Conservation (phyloP, 2,329 filamentous ascomycete species). For the Fusarium goolgardi region DNA sequence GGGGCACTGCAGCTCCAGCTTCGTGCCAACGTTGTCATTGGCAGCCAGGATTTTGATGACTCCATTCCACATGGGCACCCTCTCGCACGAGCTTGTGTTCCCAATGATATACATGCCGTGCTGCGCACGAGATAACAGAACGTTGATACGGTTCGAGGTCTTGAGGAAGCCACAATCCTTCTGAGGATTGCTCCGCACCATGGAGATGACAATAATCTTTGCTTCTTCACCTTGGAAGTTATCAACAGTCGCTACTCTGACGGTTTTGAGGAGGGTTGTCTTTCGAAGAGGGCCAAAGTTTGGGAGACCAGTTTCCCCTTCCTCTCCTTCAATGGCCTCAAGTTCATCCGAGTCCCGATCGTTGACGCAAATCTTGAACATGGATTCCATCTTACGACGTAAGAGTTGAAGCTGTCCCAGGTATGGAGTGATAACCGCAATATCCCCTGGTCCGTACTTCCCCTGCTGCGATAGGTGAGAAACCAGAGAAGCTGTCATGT, state of each 20-base stretch:
- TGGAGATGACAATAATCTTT: not conserved
- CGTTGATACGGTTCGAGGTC: conserved; percentile 5
- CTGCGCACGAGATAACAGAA: not conserved
- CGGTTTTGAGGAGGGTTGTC: conserved; percentile 4
- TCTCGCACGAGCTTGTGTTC: not conserved
- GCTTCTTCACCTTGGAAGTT: conserved; percentile 14
- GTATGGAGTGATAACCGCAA: conserved; percentile 3
- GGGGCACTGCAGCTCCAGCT: conserved; percentile 3
- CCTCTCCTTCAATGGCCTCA: not conserved
- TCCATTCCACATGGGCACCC: not conserved
- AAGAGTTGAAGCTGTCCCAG: conserved; percentile 6
- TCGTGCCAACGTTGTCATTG: not conserved
- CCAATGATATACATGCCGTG: conserved; percentile 11
- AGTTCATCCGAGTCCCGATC: conserved; percentile 4
- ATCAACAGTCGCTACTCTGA: conserved; percentile 9
- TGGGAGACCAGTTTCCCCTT: no score
- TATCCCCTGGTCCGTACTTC: not conserved
- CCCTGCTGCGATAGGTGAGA: conserved; percentile 5
- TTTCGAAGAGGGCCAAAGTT: not conserved
- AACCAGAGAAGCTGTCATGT: conserved; percentile 2
- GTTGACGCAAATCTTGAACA: conserved; percentile 8
- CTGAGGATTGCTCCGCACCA: not conserved
- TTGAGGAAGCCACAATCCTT: conserved; percentile 4
- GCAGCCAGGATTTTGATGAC: not conserved
- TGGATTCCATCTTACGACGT: conserved; percentile 9